phyloP scores from a whole-genome alignment of 2,329 filamentous ascomycete species.

The Stemphylium lycopersici region DNA sequence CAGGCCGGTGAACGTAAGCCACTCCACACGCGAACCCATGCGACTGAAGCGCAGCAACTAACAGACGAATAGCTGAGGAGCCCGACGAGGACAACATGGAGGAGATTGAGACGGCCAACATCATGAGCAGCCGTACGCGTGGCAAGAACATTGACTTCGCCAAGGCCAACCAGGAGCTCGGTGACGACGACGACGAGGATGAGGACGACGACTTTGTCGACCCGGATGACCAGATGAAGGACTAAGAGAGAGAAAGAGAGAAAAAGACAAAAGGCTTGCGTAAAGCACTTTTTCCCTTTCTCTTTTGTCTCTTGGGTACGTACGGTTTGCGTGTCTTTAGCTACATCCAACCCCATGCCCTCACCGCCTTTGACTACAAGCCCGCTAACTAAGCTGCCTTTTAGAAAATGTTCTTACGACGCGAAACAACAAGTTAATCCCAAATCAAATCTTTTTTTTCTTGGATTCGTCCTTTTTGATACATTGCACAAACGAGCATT shows the following conservation, averaged over 20 bases:
- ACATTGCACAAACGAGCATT: constrained; percentile 33
- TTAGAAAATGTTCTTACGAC: constrained; percentile 23
- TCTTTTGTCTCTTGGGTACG: constrained; percentile 30
- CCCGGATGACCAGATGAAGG: constrained; percentile 73
- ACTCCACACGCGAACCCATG: constrained; percentile 9
- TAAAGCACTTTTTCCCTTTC: not conserved
- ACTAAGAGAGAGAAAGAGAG: constrained; percentile 41
- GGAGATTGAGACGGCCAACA: constrained; percentile 89
- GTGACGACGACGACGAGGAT: constrained; percentile 76
- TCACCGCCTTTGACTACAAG: constrained; percentile 3
- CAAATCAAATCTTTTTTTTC: constrained; percentile 3
- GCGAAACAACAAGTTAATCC: constrained; percentile 6
- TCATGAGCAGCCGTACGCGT: constrained; percentile 83
- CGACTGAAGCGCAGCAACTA: constrained; percentile 17
- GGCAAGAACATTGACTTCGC: constrained; percentile 92
- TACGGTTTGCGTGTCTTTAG: not conserved
- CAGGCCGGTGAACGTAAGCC: constrained; percentile 47
- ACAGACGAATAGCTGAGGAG: constrained; percentile 56
- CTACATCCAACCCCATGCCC: not conserved
- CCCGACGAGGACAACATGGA: constrained; percentile 83
- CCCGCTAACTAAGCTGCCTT: constrained; percentile 2
- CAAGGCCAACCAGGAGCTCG: constrained; percentile 82
- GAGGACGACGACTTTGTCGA: constrained; percentile 74
- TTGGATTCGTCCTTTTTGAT: constrained; percentile 22
- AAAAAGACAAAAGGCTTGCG: too few relatives aligned